Percentiles rank a stretch among this genome's conserved stretches.
Conservation (phyloP, 345 rosid genomes). For the Eucalyptus marginata region DNA sequence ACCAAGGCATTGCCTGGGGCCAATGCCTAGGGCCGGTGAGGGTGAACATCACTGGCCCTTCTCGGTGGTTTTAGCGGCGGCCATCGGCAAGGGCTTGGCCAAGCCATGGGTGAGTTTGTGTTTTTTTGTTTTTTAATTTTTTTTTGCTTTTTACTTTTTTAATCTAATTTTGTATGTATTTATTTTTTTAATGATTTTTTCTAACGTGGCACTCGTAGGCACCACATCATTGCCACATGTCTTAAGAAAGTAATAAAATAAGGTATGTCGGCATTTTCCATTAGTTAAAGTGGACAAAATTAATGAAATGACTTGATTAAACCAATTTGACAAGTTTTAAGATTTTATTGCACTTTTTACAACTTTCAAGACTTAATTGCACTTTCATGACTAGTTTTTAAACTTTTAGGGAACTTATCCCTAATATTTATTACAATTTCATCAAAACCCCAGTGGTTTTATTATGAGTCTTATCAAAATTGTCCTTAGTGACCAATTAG, state of each 20-base stretch:
- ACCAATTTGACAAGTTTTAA: too few relatives aligned
- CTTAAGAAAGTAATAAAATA: neutral
- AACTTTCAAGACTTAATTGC: too few relatives aligned
- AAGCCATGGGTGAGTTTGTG: neutral
- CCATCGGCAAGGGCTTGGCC: neutral
- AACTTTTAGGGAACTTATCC: neutral
- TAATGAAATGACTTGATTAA: neutral
- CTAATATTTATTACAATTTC: neutral
- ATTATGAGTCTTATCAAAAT: neutral
- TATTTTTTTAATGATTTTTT: neutral
- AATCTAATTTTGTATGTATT: too few relatives aligned
- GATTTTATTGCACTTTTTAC: too few relatives aligned
- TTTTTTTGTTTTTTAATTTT: too few relatives aligned
- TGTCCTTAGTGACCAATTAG: neutral
- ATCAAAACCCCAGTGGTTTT: neutral
- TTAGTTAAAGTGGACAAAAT: too few relatives aligned
- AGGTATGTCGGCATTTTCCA: fast-evolving
- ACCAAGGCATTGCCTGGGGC: neutral
- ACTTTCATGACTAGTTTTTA: neutral
- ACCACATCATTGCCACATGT: fast-evolving
- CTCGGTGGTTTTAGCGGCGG: fast-evolving
- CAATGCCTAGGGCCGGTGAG: neutral
- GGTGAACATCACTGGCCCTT: neutral
- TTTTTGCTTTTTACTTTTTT: too few relatives aligned
- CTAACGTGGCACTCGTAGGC: neutral